Evolutionary conservation across 1,284 basidiomycete species (phyloP).

Genomic region (Tilletia caries): DNA sequence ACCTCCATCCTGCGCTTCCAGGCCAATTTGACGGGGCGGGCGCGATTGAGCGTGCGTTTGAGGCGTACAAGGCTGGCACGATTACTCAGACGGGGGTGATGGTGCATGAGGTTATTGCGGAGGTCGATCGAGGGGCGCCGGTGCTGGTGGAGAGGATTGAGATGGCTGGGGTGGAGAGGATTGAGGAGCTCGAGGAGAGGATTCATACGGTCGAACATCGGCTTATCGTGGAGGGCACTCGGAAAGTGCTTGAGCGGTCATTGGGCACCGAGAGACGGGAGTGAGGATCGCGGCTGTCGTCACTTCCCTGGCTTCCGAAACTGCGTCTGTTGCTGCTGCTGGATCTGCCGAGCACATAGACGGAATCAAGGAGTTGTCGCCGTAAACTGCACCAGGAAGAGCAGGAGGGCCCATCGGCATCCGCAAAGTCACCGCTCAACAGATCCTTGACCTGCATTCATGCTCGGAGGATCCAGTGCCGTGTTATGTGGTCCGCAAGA

Average conservation of each 20-base stretch:
- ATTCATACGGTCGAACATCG: constrained; percentile 84
- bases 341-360: too few relatives aligned
- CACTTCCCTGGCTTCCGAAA: too few relatives aligned
- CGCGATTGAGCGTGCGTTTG: constrained; percentile 83
- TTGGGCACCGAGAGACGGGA: too few relatives aligned
- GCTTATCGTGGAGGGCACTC: constrained; percentile 80
- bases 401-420: too few relatives aligned
- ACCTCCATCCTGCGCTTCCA: constrained; percentile 91
- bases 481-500: too few relatives aligned
- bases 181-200: constrained; percentile 72
- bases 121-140: constrained; percentile 88
- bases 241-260: constrained; percentile 66
- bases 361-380: too few relatives aligned
- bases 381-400: too few relatives aligned
- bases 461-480: too few relatives aligned
- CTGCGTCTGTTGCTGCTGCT: too few relatives aligned
- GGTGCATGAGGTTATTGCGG: constrained; percentile 89
- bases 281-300: too few relatives aligned
- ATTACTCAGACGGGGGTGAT: constrained; percentile 70
- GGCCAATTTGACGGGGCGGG: constrained; percentile 89
- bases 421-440: too few relatives aligned
- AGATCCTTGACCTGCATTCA: too few relatives aligned
- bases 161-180: constrained; percentile 67
- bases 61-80: constrained; percentile 73
- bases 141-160: constrained; percentile 75